Conservation (phyloP, 176 grass and related monocot species). For the Tillandsia leiboldiana region DNA sequence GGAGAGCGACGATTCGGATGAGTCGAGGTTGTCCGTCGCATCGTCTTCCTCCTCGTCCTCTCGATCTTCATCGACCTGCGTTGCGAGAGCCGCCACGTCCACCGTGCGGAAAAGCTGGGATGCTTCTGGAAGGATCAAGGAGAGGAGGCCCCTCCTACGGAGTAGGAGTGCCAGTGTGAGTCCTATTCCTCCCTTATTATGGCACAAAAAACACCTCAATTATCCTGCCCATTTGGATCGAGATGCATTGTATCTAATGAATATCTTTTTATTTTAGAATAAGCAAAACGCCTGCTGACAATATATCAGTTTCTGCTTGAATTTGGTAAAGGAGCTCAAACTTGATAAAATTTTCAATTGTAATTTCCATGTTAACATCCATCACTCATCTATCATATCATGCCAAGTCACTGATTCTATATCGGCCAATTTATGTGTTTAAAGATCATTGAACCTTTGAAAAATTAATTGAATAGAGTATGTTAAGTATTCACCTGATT, state of each 20-base stretch:
- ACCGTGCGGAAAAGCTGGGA: conserved; percentile 66
- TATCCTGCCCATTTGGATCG: no score
- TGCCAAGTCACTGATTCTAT: no score
- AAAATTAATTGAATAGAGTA: background rate
- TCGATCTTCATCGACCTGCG: conserved; percentile 23
- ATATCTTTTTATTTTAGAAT: no score
- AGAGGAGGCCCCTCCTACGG: conserved; percentile 25
- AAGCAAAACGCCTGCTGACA: no score
- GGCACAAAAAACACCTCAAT: background rate
- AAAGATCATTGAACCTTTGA: background rate
- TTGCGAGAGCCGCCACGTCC: background rate
- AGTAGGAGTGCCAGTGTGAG: conserved; percentile 51
- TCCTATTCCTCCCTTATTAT: background rate
- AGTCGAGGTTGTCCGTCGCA: conserved; percentile 37
- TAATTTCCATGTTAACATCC: background rate
- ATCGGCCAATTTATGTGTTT: no score
- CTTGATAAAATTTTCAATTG: background rate
- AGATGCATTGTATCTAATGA: no score
- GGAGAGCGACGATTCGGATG: conserved; percentile 46
- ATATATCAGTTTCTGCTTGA: no score
- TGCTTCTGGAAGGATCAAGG: conserved; percentile 33
- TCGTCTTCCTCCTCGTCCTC: conserved; percentile 30
- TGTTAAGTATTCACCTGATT: background rate
- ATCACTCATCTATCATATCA: no score
- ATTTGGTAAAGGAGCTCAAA: background rate